Percentiles rank a stretch among this genome's conserved stretches.
Evolutionary conservation across 2,329 filamentous ascomycete species (phyloP).

Genomic region (Fusarium sp.): DNA sequence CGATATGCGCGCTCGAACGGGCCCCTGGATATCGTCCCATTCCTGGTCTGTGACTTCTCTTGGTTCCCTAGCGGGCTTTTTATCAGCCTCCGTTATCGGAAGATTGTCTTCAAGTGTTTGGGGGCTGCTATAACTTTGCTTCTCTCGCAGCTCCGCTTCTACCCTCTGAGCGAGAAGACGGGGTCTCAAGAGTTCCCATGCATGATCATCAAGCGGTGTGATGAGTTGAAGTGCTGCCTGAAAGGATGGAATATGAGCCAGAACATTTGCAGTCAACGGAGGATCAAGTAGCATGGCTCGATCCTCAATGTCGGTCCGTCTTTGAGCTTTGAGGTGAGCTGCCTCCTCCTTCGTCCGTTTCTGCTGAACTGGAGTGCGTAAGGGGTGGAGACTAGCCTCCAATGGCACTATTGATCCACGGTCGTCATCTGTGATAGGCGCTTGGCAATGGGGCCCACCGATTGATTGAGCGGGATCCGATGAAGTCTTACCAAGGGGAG

Average conservation of each 20-base stretch:
- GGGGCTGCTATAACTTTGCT: constrained; percentile 48
- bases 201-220: constrained; percentile 71
- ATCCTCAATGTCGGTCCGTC: constrained; percentile 76
- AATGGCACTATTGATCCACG: neutral
- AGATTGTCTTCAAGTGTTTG: constrained; percentile 48
- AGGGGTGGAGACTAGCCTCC: constrained; percentile 1
- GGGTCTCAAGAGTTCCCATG: constrained; percentile 75
- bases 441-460: constrained; percentile 1
- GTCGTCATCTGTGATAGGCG: neutral
- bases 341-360: constrained; percentile 70
- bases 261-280: constrained; percentile 68
- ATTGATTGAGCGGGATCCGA: neutral
- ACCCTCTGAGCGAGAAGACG: constrained; percentile 72
- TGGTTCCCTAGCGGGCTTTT: constrained; percentile 3
- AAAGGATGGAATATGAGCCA: constrained; percentile 78
- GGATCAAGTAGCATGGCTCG: constrained; percentile 73
- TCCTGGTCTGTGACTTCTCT: constrained; percentile 71
- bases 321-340: constrained; percentile 68
- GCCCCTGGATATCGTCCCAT: constrained; percentile 76
- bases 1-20: constrained; percentile 71
- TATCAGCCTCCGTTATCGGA: neutral
- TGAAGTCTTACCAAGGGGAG: neutral
- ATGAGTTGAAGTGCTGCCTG: constrained; percentile 77
- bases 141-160: constrained; percentile 68
- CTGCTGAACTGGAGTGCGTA: constrained; percentile 38